Base-by-base conservation (phyloP, 1,284 basidiomycete genomes). In the Sanghuangporus sanghuang region DNA sequence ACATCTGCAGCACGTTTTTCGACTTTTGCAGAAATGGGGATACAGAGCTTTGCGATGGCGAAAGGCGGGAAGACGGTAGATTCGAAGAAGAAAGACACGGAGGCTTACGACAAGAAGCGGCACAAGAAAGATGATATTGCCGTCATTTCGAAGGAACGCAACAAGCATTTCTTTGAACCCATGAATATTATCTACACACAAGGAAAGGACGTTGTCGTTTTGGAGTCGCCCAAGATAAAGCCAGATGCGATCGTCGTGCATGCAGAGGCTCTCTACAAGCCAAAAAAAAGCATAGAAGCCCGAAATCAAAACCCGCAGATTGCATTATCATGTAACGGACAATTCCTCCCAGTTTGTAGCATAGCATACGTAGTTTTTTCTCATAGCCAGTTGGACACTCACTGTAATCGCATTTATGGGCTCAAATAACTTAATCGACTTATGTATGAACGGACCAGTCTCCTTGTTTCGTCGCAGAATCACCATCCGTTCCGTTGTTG, bases 11-110 rank as follows among this genome's bases (percentile, higher is more conserved):
- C 46, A 40, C 46, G 56, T 2, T 59, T 39, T 35, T 58, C 62
- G 7, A 63, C 62, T 18, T 63, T 63, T 27, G 62, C 46, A 3
- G 62, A 63, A 40, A 63, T 63, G 62, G 62, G 62, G 2, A 58
- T 63, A 21, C 56, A 63, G 27, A 56, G 60, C 40, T 55, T 44
- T 32, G 53, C 50, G 14, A 63, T 63, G 62, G 16, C 46, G 38
- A 59, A 63, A 39, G 50, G 48, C 36, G 57, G 52, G 56, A 63
- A 58, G 23, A 59, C 62, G 39, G 44, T 59, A 3, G 57, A 58
- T 35, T 21, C 56, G 49, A 36, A 12, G 44, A 49, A 9, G 53
- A 54, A 40, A 40, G 23, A n/a, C 8, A 48, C 18, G 59, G 23
- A 18, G 0, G 39, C 38, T n/a, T 38, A 40, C 18, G 49, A 3